Base-by-base conservation (phyloP, 2,329 filamentous ascomycete genomes). In the Calonectria naviculata region DNA sequence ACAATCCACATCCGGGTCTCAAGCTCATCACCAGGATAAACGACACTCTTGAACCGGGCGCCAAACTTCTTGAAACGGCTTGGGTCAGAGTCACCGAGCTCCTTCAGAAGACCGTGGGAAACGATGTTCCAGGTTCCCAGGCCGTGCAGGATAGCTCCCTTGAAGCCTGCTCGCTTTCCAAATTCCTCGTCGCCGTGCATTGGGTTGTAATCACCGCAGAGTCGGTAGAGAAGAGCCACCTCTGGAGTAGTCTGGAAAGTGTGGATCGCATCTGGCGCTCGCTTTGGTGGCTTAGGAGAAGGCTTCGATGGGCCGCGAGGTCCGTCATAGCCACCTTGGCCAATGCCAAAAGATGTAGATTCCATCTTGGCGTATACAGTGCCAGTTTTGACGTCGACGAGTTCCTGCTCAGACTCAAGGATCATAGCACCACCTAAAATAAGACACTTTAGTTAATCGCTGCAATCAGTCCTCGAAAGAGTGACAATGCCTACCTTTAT, bases 171-270 rank as follows among this genome's bases (percentile, higher is more conserved):
- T 7, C 80, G 79, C 71, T 77, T 76, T 1, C 84, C 84, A 47
- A 84, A 84, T 19, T 78, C 81, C n/a, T 84, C 84, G 62, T 85
- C 83, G 1, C 81, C 85, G 73, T 87, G 85, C 54, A 87, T 78
- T 8, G 86, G 86, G 71, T 87, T 87, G 75, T 87, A 87, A 70
- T 87, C 86, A 0, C 86, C 86, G 71, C 85, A 86, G 12, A 88
- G 76, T 2, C 85, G 78, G 64, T 87, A 87, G 0, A 87, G 77
- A 2, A 86, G 76, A 0, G 84, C 82, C 5, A 78, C 78, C 73
- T 86, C 84, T 1, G 79, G 78, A 0, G 80, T 83, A 0, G 85
- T 86, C 69, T 83, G 75, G 31, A 83, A 81, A 6, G 76, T 78
- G 63, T 84, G 77, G 13, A 83, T 76, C 2, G 81, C 82, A 66